These are phyloP conservation scores for Candida golubevii DNA, from an alignment of 805 yeast genomes.

Conservation along the genomic window DNA sequence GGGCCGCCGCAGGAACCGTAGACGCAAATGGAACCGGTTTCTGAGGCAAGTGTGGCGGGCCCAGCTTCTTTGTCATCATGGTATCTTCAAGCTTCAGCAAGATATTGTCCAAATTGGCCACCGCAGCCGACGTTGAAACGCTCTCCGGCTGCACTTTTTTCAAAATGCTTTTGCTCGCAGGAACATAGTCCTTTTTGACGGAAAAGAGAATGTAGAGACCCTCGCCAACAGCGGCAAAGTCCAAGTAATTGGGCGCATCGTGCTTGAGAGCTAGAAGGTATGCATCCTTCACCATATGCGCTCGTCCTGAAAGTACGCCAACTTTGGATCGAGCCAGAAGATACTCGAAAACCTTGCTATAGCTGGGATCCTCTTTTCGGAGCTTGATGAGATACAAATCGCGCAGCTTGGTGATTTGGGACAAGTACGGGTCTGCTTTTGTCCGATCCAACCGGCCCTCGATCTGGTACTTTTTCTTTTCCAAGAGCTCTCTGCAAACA, in stretches of 20 bases:
- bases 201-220: conserved; percentile 29
- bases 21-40: conserved; percentile 2
- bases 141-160: conserved; percentile 12
- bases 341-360: conserved; percentile 37
- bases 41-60: conserved; percentile 4
- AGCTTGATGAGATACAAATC: conserved; percentile 52
- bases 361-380: conserved; percentile 20
- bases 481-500: conserved; percentile 28
- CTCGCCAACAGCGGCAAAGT: conserved; percentile 7
- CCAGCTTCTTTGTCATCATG: not conserved
- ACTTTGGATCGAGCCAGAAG: conserved; percentile 44
- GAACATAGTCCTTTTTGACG: conserved; percentile 34
- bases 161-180: conserved; percentile 22
- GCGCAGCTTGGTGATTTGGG: conserved; percentile 43
- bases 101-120: conserved; percentile 21
- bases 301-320: conserved; percentile 55
- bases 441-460: conserved; percentile 59
- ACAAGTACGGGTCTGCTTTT: conserved; percentile 56
- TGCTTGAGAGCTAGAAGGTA: conserved; percentile 45
- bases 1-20: not conserved
- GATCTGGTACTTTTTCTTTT: conserved; percentile 34
- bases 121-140: conserved; percentile 1
- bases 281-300: conserved; percentile 56
- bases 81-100: conserved; percentile 19
- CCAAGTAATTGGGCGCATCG: conserved; percentile 9